Conservation (phyloP, 768 basidiomycete genomes). For the Asterophora parasitica region DNA sequence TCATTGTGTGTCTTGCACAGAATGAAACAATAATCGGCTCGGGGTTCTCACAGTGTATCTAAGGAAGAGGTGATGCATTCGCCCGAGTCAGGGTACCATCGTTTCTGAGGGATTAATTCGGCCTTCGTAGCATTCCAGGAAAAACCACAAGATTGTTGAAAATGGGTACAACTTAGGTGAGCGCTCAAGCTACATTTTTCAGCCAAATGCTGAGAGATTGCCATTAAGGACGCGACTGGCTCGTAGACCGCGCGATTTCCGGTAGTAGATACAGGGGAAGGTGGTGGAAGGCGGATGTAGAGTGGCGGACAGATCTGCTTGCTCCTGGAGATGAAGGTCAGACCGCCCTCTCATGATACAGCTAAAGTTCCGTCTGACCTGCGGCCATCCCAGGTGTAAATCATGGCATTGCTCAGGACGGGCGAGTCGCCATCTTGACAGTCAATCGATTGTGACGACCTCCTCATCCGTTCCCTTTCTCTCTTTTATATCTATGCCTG, state of each 20-base stretch:
- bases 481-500: too few relatives aligned
- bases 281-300: slow-evolving; percentile 75
- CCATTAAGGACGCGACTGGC: slow-evolving; percentile 59
- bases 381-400: slow-evolving; percentile 52
- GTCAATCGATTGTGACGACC: slow-evolving; percentile 28
- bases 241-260: slow-evolving; percentile 61
- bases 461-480: background rate
- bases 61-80: slow-evolving; percentile 51
- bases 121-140: slow-evolving; percentile 42
- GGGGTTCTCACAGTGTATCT: slow-evolving; percentile 46
- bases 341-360: slow-evolving; percentile 10
- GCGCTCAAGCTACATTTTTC: background rate
- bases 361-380: background rate
- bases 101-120: too few relatives aligned
- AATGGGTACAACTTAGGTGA: slow-evolving; percentile 70
- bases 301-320: slow-evolving; percentile 69
- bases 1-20: too few relatives aligned
- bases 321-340: slow-evolving; percentile 64
- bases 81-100: too few relatives aligned
- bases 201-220: background rate
- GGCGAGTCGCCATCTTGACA: slow-evolving; percentile 73
- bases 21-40: background rate
- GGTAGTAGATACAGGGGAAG: slow-evolving; percentile 59
- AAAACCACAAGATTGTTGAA: slow-evolving; percentile 67
- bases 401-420: slow-evolving; percentile 79